Conservation (phyloP, 1,139 yeast genomes). For the Pichia sp. region DNA sequence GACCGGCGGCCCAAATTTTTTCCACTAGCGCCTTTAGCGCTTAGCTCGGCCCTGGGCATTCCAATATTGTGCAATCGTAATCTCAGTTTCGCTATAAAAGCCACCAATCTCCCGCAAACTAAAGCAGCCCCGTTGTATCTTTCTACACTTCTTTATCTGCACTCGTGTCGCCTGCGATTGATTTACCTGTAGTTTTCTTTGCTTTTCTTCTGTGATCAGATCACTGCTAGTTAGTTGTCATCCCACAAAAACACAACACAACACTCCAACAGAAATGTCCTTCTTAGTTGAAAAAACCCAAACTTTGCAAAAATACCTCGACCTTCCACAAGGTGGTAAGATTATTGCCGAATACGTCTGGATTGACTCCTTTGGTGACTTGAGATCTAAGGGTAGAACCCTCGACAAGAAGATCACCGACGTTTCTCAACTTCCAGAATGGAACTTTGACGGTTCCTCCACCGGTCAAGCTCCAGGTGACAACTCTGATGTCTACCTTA, state of each 20-base stretch:
- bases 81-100: no score
- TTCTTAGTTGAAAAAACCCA: constrained; percentile 55
- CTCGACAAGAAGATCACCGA: constrained; percentile 59
- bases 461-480: constrained; percentile 99
- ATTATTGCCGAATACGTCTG: constrained; percentile 95
- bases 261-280: constrained; percentile 8
- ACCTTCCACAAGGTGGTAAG: constrained; percentile 78
- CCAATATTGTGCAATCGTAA: no score
- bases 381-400: constrained; percentile 94
- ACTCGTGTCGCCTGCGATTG: no score
- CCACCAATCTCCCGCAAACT: no score
- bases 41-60: no score
- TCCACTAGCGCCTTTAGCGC: no score
- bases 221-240: no score
- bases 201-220: neutral
- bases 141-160: no score
- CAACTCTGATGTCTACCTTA: constrained; percentile 89
- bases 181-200: no score
- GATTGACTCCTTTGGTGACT: constrained; percentile 89
- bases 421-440: constrained; percentile 88
- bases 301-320: constrained; percentile 73
- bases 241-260: no score
- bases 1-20: no score
- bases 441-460: constrained; percentile 99
- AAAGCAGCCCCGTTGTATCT: no score